Evolutionary conservation across 1,284 basidiomycete species (phyloP).

Genomic region (Fomitopsis schrenkii): DNA sequence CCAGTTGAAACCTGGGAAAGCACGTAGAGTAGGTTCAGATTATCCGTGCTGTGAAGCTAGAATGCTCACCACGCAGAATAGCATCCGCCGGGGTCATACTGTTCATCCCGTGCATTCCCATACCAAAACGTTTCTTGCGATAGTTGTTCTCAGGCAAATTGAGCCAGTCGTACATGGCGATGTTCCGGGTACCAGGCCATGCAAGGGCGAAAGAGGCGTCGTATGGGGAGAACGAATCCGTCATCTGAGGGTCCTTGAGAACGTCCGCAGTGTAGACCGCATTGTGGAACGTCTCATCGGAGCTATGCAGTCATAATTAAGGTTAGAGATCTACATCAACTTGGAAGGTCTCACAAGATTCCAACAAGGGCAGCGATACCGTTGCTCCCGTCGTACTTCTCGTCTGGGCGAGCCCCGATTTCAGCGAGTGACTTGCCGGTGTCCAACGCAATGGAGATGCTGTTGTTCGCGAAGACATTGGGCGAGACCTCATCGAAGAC

Average conservation of each 20-base stretch:
- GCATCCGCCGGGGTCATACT: constrained; percentile 19
- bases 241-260: constrained; percentile 18
- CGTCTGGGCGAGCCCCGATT: constrained; percentile 11
- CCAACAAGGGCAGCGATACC: constrained; percentile 21
- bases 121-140: constrained; percentile 18
- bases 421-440: constrained; percentile 20
- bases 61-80: constrained; percentile 16
- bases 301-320: constrained; percentile 8
- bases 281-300: constrained; percentile 23
- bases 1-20: constrained; percentile 9
- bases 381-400: constrained; percentile 23
- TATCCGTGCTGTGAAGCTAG: too few species aligned
- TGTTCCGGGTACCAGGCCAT: constrained; percentile 15
- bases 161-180: constrained; percentile 22
- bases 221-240: constrained; percentile 15
- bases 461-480: constrained; percentile 30
- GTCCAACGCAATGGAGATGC: constrained; percentile 24
- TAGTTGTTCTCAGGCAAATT: constrained; percentile 20
- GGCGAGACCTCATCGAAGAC: constrained; percentile 25
- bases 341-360: constrained; percentile 15
- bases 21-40: too few species aligned
- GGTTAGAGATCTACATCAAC: background rate
- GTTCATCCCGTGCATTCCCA: constrained; percentile 23
- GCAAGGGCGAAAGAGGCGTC: constrained; percentile 23
- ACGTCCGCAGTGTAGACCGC: constrained; percentile 23